Percentiles rank a stretch among this genome's conserved stretches.
Conservation (phyloP, 1,139 yeast species). For the Saccharomyces hybrid region DNA sequence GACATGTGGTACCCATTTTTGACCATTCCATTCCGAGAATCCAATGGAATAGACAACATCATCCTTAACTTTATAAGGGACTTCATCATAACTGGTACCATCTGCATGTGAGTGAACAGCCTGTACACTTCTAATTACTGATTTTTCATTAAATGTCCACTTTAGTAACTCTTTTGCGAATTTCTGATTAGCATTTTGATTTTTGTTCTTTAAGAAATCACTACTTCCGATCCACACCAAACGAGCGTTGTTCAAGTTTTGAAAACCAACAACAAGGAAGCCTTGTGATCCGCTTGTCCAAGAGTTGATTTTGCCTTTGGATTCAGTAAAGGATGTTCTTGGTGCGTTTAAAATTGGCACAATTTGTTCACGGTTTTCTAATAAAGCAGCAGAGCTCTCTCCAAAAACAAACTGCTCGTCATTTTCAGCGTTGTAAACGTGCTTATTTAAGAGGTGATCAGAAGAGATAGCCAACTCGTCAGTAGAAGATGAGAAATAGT, state of each 20-base stretch:
- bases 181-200: slow-evolving; percentile 26
- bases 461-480: slow-evolving; percentile 17
- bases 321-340: slow-evolving; percentile 51
- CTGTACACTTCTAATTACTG: slow-evolving; percentile 51
- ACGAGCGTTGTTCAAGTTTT: slow-evolving; percentile 74
- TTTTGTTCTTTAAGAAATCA: slow-evolving; percentile 40
- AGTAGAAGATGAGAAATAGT: slow-evolving; percentile 46
- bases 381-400: slow-evolving; percentile 45
- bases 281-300: slow-evolving; percentile 89
- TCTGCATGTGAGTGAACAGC: slow-evolving; percentile 42
- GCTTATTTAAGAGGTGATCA: slow-evolving; percentile 17
- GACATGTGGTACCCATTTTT: slow-evolving; percentile 61
- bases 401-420: slow-evolving; percentile 30
- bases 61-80: slow-evolving; percentile 66
- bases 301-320: slow-evolving; percentile 33
- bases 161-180: slow-evolving; percentile 46
- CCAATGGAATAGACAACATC: slow-evolving; percentile 58
- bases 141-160: slow-evolving; percentile 73
- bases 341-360: slow-evolving; percentile 70
- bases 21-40: slow-evolving; percentile 54
- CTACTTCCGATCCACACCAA: slow-evolving; percentile 72
- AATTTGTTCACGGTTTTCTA: slow-evolving; percentile 54
- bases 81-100: slow-evolving; percentile 40
- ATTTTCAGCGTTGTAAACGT: slow-evolving; percentile 16
- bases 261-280: slow-evolving; percentile 70